Evolutionary conservation across 1,284 basidiomycete species (phyloP), one percentile per base, ranked within the genome.

Genomic region (Phellinidium pouzarii): DNA sequence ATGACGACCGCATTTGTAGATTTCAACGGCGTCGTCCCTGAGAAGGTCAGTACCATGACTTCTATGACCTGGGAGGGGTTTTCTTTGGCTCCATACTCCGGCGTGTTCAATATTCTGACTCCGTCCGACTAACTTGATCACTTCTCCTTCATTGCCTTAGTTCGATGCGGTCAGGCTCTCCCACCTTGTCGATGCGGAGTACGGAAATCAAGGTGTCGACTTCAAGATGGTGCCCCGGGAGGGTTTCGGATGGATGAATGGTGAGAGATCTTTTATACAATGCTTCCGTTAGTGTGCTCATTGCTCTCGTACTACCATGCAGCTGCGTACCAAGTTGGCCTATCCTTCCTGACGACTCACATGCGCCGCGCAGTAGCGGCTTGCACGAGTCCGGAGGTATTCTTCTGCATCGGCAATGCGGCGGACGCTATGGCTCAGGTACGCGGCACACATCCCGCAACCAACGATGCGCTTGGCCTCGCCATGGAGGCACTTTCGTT

Each of bases 191-290:
- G 94, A 95, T 64, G 95, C 95, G 42, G 95, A 99, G 72, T 98
- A 98, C 67, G 96, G 95, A 11, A 99, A 98, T 70, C 95, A 99
- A 69, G 95, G 95, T 50, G 78, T 94, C 61, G 94, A 97, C 72
- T 98, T 98, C 74, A 91, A 93, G 75, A 87, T 92, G 78, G 86
- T 97, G 31, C 93, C 93, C 48, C 79, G 93, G 20, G 95, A 98
- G 71, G 95, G 95, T 50, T 99, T 99, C 64, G 95, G 95, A 3
- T 94, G 92, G 93, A 94, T 92, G 87, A 94, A 94, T 59, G 77
- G 89, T 90, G 60, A 53, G 79, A 23, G 25, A 19, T 41, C 22
- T 26, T 41, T 22, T 45, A 19, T 20, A 25, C 26, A 11, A 20
- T 44, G 34, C 27, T 17, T 37, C 4, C 34, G 20, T 7, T 8